phyloP scores from a whole-genome alignment of 306 rosid species.

The Alnus rubra region DNA sequence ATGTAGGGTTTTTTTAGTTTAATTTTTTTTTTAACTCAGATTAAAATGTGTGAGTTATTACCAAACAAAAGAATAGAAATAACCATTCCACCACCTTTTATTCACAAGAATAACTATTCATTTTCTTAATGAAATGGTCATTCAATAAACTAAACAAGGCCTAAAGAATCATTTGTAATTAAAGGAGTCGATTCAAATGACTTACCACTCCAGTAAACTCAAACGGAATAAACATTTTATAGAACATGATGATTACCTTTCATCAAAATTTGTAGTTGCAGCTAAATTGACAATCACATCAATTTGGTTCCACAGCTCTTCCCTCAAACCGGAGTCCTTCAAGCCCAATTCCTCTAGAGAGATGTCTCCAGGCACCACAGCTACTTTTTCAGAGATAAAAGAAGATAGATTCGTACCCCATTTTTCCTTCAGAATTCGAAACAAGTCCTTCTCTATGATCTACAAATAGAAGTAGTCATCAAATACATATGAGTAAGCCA shows the following conservation, averaged over 20 bases:
- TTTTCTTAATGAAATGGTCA: too few species aligned
- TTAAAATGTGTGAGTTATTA: too few species aligned
- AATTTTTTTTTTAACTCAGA: too few species aligned
- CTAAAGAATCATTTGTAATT: too few species aligned
- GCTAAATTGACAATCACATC: slow-evolving; percentile 71
- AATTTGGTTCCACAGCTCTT: slow-evolving; percentile 45
- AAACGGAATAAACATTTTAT: too few species aligned
- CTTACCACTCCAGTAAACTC: too few species aligned
- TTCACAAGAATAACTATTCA: too few species aligned
- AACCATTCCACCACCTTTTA: too few species aligned
- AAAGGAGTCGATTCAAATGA: too few species aligned
- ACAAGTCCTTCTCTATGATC: slow-evolving; percentile 70
- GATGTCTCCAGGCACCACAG: slow-evolving; percentile 66
- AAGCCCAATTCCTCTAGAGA: slow-evolving; percentile 47
- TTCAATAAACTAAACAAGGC: too few species aligned
- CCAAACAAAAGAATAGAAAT: too few species aligned
- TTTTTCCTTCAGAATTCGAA: slow-evolving; percentile 54
- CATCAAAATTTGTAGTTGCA: slow-evolving; percentile 76
- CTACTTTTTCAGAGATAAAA: slow-evolving; percentile 51
- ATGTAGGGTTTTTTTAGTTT: too few species aligned
- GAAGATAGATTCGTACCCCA: slow-evolving; percentile 46
- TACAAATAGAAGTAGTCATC: slow-evolving; percentile 11
- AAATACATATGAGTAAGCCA: not conserved
- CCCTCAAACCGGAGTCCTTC: slow-evolving; percentile 43
- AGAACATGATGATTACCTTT: slow-evolving; percentile 44